Evolutionary conservation across 306 rosid genomes (phyloP), one percentile per base, ranked within the genome.

Genomic region (Lathyrus tuberosus): DNA sequence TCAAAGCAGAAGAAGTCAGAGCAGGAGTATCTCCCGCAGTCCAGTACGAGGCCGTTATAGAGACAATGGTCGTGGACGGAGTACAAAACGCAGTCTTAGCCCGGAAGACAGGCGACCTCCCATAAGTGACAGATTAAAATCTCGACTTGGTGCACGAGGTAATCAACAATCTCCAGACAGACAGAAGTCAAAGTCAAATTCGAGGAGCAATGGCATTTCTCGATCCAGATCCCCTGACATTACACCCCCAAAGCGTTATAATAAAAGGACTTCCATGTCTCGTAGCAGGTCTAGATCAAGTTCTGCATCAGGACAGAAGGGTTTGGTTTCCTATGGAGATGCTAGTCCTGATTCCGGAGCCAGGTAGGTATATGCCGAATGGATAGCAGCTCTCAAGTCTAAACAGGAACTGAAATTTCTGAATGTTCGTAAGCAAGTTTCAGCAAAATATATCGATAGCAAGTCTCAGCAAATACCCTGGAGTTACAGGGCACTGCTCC

Each of bases 281-380:
- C 88, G 86, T 30, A 76, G 82, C 73, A 78, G 86, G 75, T 87
- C 99, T 52, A 80, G 87, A 61, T 88, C 99, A 4, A 91, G 89
- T 82, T 86, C 99, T 59, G 74, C 81, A 49, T 66, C 88, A 4
- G 95, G 85, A 33, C 97, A 87, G 62, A 86, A 86, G 72, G 95
- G 97, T 31, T 78, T 94, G 78, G 97, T 94, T 78, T 94, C 97
- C 17, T 91, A 94, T 33, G 99, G 90, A 18, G 97, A 94, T 72
- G 79, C 67, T 5, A 91, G 92, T 81, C 99, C 90, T 51, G 90
- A 78, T 73, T 85, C 81, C 17, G 84, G 72, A 47, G 40, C 81
- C 24, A 76, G 71, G 48, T 87, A 81, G 74, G 58, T 59, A 68
- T 6, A n/a, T 44, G 62, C 18, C 44, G 4, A 35, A 47, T 67